Percentiles rank a stretch among this genome's conserved stretches.
These are phyloP conservation scores for Marchantia paleacea DNA, from an alignment of 225 moss, liverwort and hornwort species.

Conservation along the genomic window DNA sequence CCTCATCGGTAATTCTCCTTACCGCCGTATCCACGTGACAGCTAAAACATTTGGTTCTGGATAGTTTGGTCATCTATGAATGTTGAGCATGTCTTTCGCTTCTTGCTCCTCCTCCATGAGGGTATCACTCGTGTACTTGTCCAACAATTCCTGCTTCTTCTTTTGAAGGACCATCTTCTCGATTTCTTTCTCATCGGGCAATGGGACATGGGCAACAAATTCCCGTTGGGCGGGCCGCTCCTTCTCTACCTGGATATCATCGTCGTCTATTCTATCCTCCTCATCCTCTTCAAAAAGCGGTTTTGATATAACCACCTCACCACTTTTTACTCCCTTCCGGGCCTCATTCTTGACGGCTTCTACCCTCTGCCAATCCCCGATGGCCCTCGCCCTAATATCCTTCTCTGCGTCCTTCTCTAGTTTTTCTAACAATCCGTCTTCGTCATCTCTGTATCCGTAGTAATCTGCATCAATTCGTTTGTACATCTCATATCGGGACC, in stretches of 20 bases:
- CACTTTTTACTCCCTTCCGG: conserved; percentile 76
- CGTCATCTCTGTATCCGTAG: conserved; percentile 96
- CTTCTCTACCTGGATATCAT: conserved; percentile 48
- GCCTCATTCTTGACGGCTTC: conserved; percentile 91
- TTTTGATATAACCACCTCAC: conserved; percentile 68
- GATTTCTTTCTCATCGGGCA: conserved; percentile 95
- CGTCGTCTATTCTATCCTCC: conserved; percentile 57
- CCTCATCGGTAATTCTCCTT: background rate
- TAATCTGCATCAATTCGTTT: conserved; percentile 98
- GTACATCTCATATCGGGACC: conserved; percentile 98
- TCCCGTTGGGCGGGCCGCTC: conserved; percentile 61
- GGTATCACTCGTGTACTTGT: conserved; percentile 85
- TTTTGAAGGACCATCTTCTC: conserved; percentile 96
- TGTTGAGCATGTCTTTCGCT: conserved; percentile 91
- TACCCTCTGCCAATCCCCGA: conserved; percentile 84
- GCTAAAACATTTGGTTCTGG: background rate
- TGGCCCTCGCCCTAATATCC: conserved; percentile 62
- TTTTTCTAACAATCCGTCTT: conserved; percentile 86
- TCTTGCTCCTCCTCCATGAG: conserved; percentile 85
- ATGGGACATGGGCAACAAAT: conserved; percentile 94
- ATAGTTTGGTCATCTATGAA: conserved; percentile 48
- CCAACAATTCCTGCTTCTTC: conserved; percentile 94
- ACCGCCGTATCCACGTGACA: background rate
- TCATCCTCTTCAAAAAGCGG: conserved; percentile 54
- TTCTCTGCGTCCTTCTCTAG: conserved; percentile 80